Conservation (phyloP, 116 monocot genomes). For the Iris pallida region DNA sequence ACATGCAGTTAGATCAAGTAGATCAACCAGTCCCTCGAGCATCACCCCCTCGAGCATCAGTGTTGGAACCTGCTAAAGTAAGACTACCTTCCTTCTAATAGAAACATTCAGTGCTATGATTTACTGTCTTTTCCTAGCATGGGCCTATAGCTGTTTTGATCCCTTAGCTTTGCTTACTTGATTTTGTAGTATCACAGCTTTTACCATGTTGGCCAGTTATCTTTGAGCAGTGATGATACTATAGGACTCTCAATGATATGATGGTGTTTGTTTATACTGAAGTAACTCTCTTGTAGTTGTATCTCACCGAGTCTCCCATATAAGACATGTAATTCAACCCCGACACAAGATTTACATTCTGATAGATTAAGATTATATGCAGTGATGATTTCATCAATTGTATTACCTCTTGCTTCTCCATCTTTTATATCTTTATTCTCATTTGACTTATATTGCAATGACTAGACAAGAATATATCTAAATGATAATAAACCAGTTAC, state of each 20-base stretch:
- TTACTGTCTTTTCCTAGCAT: background rate
- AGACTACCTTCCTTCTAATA: background rate
- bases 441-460: too few relatives aligned
- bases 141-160: background rate
- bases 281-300: too few relatives aligned
- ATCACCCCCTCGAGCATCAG: background rate
- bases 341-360: too few relatives aligned
- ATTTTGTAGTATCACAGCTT: background rate
- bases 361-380: too few relatives aligned
- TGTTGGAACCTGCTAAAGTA: slow-evolving; percentile 3
- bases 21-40: background rate
- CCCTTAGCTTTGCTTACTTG: background rate
- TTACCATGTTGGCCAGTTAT: background rate
- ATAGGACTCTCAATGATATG: background rate
- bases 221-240: too few relatives aligned
- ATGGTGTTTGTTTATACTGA: background rate
- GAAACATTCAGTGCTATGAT: background rate
- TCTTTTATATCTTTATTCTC: too few relatives aligned
- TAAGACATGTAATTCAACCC: too few relatives aligned
- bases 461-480: too few relatives aligned
- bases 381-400: too few relatives aligned
- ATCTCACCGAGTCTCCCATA: too few relatives aligned
- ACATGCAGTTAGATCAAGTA: slow-evolving; percentile 16
- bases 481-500: too few relatives aligned
- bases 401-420: too few relatives aligned